Percentiles rank a stretch among this genome's conserved stretches.
phyloP scores from a whole-genome alignment of 768 basidiomycete genomes.

The Chalciporus sphaerocephalus region DNA sequence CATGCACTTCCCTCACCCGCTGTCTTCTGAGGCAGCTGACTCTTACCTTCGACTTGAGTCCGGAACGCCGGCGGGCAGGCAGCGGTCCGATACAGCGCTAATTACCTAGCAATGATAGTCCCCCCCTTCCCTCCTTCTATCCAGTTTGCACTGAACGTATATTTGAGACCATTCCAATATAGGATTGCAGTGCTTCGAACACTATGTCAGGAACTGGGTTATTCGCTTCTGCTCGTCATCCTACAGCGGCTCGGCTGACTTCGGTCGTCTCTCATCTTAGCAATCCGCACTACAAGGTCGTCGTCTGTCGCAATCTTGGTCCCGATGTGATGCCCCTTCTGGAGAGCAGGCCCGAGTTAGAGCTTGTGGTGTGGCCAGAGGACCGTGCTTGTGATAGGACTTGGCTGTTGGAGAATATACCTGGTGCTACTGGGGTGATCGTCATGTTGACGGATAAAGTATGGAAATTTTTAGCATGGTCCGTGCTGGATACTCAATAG shows the following conservation, averaged over 20 bases:
- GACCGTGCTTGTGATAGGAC: constrained; percentile 52
- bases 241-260: constrained; percentile 22
- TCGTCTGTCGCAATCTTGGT: constrained; percentile 59
- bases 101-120: background rate
- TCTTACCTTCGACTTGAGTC: background rate
- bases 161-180: background rate
- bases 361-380: constrained; percentile 51
- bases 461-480: background rate
- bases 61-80: background rate
- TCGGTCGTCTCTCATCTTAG: constrained; percentile 22
- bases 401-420: constrained; percentile 73
- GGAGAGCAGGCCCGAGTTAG: constrained; percentile 37
- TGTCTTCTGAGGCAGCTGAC: background rate
- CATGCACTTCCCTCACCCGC: no score
- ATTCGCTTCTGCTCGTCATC: constrained; percentile 11
- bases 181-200: background rate
- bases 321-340: constrained; percentile 60
- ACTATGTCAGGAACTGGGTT: constrained; percentile 28
- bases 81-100: background rate
- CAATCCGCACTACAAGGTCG: constrained; percentile 37
- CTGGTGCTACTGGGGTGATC: constrained; percentile 59
- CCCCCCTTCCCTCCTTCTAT: background rate
- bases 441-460: constrained; percentile 75
- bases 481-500: background rate
- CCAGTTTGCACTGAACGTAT: background rate